Evolutionary conservation across 331 rosid species (phyloP), one percentile per base, ranked within the genome.

Genomic region (Phaseolus coccineus): DNA sequence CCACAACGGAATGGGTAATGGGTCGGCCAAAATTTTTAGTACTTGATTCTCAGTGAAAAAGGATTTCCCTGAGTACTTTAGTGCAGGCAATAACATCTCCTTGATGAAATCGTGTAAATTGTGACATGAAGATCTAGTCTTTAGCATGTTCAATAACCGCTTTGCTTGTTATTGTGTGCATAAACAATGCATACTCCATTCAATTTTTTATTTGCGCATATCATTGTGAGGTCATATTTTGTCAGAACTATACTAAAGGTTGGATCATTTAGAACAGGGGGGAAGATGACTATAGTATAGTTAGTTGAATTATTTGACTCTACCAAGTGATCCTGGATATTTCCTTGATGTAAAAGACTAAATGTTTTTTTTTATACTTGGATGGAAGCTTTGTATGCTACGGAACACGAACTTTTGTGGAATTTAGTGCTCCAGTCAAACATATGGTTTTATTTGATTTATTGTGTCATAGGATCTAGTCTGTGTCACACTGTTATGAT

Each of bases 361-460:
- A 10, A 15, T 65, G 8, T 9, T 64, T 37, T 27, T 24, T 12
- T 30, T 28, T 12, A 8, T 31, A 33, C 22, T 37, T 62, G 46
- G 70, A 64, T 1, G 51, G 16, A 16, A 27, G 25, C 33, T 51
- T 39, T 37, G 0, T 9, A 3, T 37, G 59, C 65, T 63, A 13
- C 5, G 1, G 25, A 19, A 55, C 47, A 33, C 31, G n/a, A 22
- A 2, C 10, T 12, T 19, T 42, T 40, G 19, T 46, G 79, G 39
- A 53, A 55, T 55, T 65, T 68, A n/a, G 22, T 63, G 58, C 37
- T 63, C 33, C 33, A 0, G 50, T 28, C 25, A 40, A 68, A 65
- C 57, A 40, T 70, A 8, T 65, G 39, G 61, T 33, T 65, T 63
- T 53, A 31, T 19, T 31, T 80, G 52, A 28, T 80, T 14, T 55